phyloP scores from a whole-genome alignment of 139 green algal genomes.

The Chlorella sp. region DNA sequence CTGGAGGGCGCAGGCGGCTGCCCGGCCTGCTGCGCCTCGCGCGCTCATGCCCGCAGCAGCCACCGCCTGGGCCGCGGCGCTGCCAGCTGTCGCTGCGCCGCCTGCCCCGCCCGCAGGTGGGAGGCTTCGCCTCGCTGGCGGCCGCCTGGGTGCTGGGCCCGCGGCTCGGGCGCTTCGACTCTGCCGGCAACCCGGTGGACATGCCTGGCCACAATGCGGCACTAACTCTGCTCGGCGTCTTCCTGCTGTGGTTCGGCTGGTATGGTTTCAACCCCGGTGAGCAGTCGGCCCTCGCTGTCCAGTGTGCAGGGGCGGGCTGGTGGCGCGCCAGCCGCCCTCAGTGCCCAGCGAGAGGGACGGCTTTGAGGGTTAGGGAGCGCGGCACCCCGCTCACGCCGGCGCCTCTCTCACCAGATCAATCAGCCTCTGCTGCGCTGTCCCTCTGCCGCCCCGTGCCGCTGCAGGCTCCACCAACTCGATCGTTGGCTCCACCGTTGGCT shows the following conservation, averaged over 20 bases:
- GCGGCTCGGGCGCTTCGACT: slow-evolving; percentile 86
- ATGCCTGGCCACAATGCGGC: slow-evolving; percentile 77
- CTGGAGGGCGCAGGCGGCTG: background rate
- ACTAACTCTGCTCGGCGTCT: slow-evolving; percentile 59
- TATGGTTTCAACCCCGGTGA: slow-evolving; percentile 1
- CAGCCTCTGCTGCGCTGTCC: background rate
- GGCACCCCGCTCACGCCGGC: background rate
- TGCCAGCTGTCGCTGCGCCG: background rate
- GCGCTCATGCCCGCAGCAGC: background rate
- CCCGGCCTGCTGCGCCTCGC: background rate
- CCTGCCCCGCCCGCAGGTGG: slow-evolving; percentile 13
- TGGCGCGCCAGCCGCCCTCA: too few relatives aligned
- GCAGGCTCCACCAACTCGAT: slow-evolving; percentile 65
- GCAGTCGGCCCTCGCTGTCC: background rate
- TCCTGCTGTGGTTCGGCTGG: slow-evolving; percentile 92
- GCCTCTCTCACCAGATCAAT: background rate
- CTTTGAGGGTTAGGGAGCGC: too few relatives aligned
- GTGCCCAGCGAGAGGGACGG: too few relatives aligned
- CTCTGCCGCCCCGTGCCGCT: slow-evolving; percentile 18
- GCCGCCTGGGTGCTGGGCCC: slow-evolving; percentile 82
- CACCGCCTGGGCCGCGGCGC: background rate
- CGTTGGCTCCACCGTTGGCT: background rate
- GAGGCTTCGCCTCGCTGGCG: slow-evolving; percentile 78
- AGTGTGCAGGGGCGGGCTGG: background rate
- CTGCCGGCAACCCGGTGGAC: slow-evolving; percentile 70